phyloP scores from a whole-genome alignment of 768 basidiomycete genomes.

The Xerocomellus amylosporus region DNA sequence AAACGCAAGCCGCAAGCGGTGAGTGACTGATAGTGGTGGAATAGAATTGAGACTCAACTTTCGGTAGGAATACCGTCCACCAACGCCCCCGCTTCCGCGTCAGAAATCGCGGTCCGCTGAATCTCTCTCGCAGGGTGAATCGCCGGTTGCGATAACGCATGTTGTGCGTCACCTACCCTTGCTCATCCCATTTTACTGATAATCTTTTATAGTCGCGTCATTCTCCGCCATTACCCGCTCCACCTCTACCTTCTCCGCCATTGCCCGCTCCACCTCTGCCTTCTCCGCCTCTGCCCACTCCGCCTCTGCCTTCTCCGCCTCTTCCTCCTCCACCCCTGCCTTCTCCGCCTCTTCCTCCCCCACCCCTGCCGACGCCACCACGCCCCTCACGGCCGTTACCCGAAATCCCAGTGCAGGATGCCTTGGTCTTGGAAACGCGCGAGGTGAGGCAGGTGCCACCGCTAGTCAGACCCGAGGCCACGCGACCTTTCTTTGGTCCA shows the following conservation, averaged over 20 bases:
- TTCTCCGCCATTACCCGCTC: constrained; percentile 23
- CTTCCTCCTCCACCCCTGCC: constrained; percentile 14
- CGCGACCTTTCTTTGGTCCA: constrained; percentile 19
- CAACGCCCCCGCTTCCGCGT: constrained; percentile 51
- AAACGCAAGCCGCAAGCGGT: constrained; percentile 30
- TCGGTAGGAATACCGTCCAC: constrained; percentile 52
- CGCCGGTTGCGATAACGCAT: constrained; percentile 26
- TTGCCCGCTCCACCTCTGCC: constrained; percentile 17
- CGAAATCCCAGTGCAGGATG: constrained; percentile 28
- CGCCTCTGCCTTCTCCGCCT: constrained; percentile 17
- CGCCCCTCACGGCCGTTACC: constrained; percentile 29
- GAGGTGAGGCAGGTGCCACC: constrained; percentile 15
- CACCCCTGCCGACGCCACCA: constrained; percentile 28
- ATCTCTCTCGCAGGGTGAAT: constrained; percentile 32
- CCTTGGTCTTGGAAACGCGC: constrained; percentile 9
- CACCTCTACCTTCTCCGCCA: constrained; percentile 12
- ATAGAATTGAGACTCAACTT: constrained; percentile 1
- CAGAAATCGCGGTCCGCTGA: constrained; percentile 35
- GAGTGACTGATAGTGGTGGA: constrained; percentile 7
- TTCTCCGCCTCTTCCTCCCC: constrained; percentile 25
- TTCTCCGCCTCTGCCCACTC: background rate
- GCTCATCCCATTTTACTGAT: constrained; percentile 1
- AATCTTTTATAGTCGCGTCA: constrained; percentile 21
- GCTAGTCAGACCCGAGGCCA: constrained; percentile 19
- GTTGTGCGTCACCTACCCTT: constrained; percentile 20